These are phyloP conservation scores for Globisporangium cystogenes DNA, from an alignment of 352 stramenopile species.

Conservation along the genomic window DNA sequence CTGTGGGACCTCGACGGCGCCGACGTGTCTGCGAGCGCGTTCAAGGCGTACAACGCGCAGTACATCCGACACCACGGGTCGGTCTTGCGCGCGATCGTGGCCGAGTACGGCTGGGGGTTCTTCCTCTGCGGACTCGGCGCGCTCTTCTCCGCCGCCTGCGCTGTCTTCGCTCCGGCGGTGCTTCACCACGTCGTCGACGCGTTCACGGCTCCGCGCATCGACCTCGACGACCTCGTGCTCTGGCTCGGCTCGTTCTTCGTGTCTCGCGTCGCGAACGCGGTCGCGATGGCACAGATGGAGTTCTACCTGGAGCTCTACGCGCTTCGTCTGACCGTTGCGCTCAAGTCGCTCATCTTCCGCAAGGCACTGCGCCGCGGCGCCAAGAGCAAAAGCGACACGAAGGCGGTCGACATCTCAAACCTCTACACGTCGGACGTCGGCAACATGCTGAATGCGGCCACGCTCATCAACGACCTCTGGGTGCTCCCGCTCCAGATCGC, in stretches of 20 bases:
- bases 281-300: conserved; percentile 17
- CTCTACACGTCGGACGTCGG: conserved; percentile 90
- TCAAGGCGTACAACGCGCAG: conserved; percentile 9
- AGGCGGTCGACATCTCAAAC: conserved; percentile 94
- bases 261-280: conserved; percentile 21
- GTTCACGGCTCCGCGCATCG: conserved; percentile 16
- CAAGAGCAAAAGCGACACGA: conserved; percentile 12
- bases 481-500: conserved; percentile 34
- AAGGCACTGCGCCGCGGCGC: conserved; percentile 28
- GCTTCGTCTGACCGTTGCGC: conserved; percentile 23
- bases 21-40: conserved; percentile 25
- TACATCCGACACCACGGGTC: conserved; percentile 16
- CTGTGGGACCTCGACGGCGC: too few species aligned
- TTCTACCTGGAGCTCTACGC: conserved; percentile 25
- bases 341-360: conserved; percentile 35
- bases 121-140: conserved; percentile 4
- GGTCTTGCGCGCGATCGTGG: background rate
- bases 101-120: too few species aligned
- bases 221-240: conserved; percentile 17
- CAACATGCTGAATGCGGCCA: conserved; percentile 29
- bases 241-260: conserved; percentile 44
- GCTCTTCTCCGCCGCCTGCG: conserved; percentile 18
- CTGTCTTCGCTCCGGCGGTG: conserved; percentile 32
- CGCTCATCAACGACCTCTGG: conserved; percentile 63
- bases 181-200: conserved; percentile 39